phyloP scores from a whole-genome alignment of 2,329 filamentous ascomycete species.

The Pyricularia grisea region DNA sequence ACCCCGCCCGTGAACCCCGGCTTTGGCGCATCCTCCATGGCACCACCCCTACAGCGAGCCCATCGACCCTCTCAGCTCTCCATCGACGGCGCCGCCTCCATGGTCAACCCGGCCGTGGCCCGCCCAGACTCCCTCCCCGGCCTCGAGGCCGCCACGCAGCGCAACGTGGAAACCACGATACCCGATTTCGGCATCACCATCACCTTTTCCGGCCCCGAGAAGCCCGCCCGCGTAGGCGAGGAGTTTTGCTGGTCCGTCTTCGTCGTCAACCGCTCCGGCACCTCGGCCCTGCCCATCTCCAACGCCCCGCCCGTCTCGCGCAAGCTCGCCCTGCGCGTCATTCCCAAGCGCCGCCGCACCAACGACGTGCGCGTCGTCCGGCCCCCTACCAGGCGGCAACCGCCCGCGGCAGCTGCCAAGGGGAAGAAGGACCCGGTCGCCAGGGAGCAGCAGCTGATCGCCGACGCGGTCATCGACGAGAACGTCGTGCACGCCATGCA shows the following conservation, averaged over 20 bases:
- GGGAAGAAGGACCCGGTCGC: constrained; percentile 6
- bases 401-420: constrained; percentile 20
- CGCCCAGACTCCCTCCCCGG: constrained; percentile 51
- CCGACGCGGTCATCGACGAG: constrained; percentile 63
- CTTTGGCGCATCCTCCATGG: constrained; percentile 41
- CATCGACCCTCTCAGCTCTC: constrained; percentile 57
- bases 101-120: constrained; percentile 45
- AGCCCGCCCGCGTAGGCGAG: constrained; percentile 50
- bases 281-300: constrained; percentile 10
- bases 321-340: constrained; percentile 60
- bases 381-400: constrained; percentile 24
- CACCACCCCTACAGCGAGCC: constrained; percentile 49
- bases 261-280: constrained; percentile 56
- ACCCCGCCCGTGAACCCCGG: constrained; percentile 54
- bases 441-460: constrained; percentile 26
- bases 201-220: constrained; percentile 56
- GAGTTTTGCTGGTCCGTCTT: constrained; percentile 66
- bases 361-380: constrained; percentile 43
- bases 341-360: constrained; percentile 51
- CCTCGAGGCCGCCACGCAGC: constrained; percentile 42
- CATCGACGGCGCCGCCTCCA: constrained; percentile 46
- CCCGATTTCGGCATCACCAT: constrained; percentile 64
- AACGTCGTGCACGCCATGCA: constrained; percentile 64
- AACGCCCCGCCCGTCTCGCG: constrained; percentile 31
- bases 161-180: constrained; percentile 32